These are phyloP conservation scores for Parastagonospora nodorum DNA, from an alignment of 2,329 filamentous ascomycete species.

Conservation along the genomic window DNA sequence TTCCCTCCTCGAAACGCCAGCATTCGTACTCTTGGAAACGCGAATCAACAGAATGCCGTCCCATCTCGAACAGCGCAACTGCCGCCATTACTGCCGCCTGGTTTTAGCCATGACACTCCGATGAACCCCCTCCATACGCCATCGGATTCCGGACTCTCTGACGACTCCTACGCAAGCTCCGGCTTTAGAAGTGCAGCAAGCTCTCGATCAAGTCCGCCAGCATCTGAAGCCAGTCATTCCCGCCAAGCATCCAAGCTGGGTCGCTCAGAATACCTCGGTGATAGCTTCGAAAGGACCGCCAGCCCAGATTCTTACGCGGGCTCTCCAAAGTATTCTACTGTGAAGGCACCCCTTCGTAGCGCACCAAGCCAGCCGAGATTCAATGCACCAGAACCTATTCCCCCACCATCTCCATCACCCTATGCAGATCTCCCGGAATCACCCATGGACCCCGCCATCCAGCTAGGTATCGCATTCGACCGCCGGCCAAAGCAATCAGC, in stretches of 20 bases:
- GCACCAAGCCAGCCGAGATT: constrained; percentile 26
- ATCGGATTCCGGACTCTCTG: constrained; percentile 48
- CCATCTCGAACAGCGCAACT: constrained; percentile 21
- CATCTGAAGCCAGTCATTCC: constrained; percentile 43
- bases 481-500: constrained; percentile 17
- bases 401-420: constrained; percentile 27
- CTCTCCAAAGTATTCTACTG: constrained; percentile 16
- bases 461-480: constrained; percentile 33
- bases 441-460: constrained; percentile 48
- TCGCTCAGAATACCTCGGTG: constrained; percentile 29
- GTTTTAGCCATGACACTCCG: constrained; percentile 27
- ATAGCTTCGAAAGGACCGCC: constrained; percentile 28
- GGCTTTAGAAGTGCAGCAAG: constrained; percentile 42
- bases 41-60: constrained; percentile 5
- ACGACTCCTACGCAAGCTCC: constrained; percentile 44
- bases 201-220: constrained; percentile 46
- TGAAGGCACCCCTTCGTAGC: constrained; percentile 17
- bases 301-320: constrained; percentile 39
- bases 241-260: constrained; percentile 37
- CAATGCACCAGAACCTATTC: constrained; percentile 24
- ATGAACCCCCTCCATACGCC: constrained; percentile 42
- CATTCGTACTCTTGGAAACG: constrained; percentile 21
- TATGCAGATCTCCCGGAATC: constrained; percentile 40
- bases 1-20: constrained; percentile 32
- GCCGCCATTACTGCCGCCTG: constrained; percentile 25